Evolutionary conservation across 208 protist genomes (phyloP), one percentile per base, ranked within the genome.

Genomic region (Wallacemonas sp.): DNA sequence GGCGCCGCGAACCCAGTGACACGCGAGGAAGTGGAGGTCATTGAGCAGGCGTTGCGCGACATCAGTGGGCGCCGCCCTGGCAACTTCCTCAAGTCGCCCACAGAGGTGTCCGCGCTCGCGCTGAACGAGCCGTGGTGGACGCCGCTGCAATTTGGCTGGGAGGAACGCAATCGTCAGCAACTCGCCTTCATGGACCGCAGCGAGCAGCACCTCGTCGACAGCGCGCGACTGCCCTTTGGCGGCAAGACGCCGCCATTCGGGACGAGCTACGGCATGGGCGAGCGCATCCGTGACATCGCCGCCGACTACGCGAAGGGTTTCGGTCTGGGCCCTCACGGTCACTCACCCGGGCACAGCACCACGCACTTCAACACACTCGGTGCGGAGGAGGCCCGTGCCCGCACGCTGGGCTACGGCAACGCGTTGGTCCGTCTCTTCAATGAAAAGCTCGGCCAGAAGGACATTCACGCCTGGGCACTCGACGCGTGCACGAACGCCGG

Each of bases 1-100:
- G 79, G 76, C 55, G 72, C 78, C 33, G 81, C 77, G 34, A 81
- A 85, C 29, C 66, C 72, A 9, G 76, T 94, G n/a, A 68, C 53
- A 12, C 77, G 91, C 59, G 76, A 73, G 10, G 89, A 94, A 61
- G 78, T 95, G 52, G 41, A 61, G 26, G 83, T 79, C 3, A 86
- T 95, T 54, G 92, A 97, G 73, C 92, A 97, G 68, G 86, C 86
- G 10, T 66, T 97, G 45, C 81, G 89, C 26, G 92, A 97, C 61
- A 97, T 97, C 62, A 90, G 85, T 71, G 92, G 89, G 9, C 71
- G 78, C 46, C 78, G 89, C 17, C 87, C 87, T 3, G 92, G 92
- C 27, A 96, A 96, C 79, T 96, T 89, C 59, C 58, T 91, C 54
- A 96, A 96, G 69, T 73, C 76, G 0, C 79, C 80, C 12, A 77